Evolutionary conservation across 2,329 filamentous ascomycete genomes (phyloP), one percentile per base, ranked within the genome.

Genomic region (Neofusicoccum ribis): DNA sequence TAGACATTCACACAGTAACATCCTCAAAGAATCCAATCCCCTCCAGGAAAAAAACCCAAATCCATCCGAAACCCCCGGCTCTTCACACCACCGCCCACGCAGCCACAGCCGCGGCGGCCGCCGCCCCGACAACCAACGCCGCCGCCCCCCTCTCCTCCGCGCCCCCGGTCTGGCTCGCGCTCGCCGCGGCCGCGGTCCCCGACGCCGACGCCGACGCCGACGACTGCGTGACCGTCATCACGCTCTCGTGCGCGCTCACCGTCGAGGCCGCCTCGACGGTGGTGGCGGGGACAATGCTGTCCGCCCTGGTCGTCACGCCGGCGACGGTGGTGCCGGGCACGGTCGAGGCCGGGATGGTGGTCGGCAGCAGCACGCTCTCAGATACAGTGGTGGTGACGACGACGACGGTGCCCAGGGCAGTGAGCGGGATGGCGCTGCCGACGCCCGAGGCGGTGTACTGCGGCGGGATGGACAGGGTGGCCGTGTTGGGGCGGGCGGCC

Each of bases 361-460:
- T 44, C 9, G 46, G 27, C 5, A 1, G 27, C 27, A 31, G 27
- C 27, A 31, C 27, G 27, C 5, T 61, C 47, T 64, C 3, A 8
- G 70, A 67, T 39, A 76, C 69, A 0, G 72, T 74, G 5, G 75
- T 77, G 1, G 73, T 80, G 36, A 74, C 70, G 0, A 76, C 76
- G 4, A 78, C 67, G 9, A 76, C 64, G 11, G 73, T 76, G 15
- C 79, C 82, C 9, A 84, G 71, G 50, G 76, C 77, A 8, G 75
- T 78, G 0, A 76, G 75, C 0, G 82, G 82, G 46, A 84, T 80
- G 0, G 81, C 81, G 17, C 72, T 77, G 6, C 82, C 82, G 2
- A 81, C 76, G 14, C 82, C 82, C 1, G 75, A 74, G 15, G 75
- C 80, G 0, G 82, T 84, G 67, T 74, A 83, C 49, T 81, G 80